phyloP scores from a whole-genome alignment of 1,139 yeast species.

The Candida sp. region DNA sequence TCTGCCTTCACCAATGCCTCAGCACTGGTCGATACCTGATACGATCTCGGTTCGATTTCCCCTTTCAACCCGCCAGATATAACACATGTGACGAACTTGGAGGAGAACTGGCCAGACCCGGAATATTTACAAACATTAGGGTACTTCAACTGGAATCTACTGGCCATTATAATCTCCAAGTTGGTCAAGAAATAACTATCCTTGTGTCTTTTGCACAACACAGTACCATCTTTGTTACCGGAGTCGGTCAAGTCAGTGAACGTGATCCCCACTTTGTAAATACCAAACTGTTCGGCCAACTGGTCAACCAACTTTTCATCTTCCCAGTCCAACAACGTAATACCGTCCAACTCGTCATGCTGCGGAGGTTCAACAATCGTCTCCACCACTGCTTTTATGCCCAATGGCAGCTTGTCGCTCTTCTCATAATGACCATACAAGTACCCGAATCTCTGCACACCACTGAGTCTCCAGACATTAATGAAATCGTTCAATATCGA shows the following conservation, averaged over 20 bases:
- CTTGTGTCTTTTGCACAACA: slow-evolving; percentile 90
- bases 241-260: slow-evolving; percentile 92
- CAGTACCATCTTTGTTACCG: slow-evolving; percentile 87
- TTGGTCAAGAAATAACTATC: slow-evolving; percentile 90
- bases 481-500: slow-evolving; percentile 79
- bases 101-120: slow-evolving; percentile 71
- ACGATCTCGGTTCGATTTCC: slow-evolving; percentile 89
- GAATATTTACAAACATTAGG: slow-evolving; percentile 75
- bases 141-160: slow-evolving; percentile 68
- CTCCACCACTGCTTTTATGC: slow-evolving; percentile 92
- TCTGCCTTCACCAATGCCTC: slow-evolving; percentile 91
- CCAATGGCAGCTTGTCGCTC: slow-evolving; percentile 87
- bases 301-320: slow-evolving; percentile 57
- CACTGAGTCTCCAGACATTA: slow-evolving; percentile 90
- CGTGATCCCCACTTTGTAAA: slow-evolving; percentile 78
- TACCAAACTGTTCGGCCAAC: slow-evolving; percentile 65
- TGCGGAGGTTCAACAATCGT: slow-evolving; percentile 96
- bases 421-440: slow-evolving; percentile 81
- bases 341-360: slow-evolving; percentile 83
- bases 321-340: slow-evolving; percentile 65
- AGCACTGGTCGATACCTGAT: slow-evolving; percentile 88
- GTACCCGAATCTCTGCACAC: slow-evolving; percentile 85
- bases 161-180: slow-evolving; percentile 86
- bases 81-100: slow-evolving; percentile 93
- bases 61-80: slow-evolving; percentile 85